Percentiles rank a stretch among this genome's conserved stretches.
These are phyloP conservation scores for Boletus fagicola DNA, from an alignment of 768 basidiomycete species.

Conservation along the genomic window DNA sequence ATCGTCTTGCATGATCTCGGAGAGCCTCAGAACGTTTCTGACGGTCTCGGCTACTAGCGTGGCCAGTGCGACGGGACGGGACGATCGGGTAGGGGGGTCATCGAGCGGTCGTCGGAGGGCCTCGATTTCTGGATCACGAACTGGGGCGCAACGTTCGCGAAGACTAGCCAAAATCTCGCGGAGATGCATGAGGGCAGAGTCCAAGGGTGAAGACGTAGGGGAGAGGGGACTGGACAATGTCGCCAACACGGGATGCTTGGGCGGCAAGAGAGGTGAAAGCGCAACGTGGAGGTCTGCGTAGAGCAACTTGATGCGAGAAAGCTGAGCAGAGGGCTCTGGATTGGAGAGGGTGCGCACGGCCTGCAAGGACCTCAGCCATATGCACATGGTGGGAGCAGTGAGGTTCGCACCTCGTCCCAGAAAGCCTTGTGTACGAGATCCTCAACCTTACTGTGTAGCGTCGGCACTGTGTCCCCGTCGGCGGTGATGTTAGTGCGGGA, in stretches of 20 bases:
- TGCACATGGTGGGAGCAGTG: slow-evolving; percentile 3
- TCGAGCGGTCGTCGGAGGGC: slow-evolving; percentile 38
- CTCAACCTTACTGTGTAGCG: slow-evolving; percentile 48
- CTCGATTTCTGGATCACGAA: slow-evolving; percentile 56
- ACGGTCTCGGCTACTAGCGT: slow-evolving; percentile 46
- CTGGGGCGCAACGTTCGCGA: slow-evolving; percentile 63
- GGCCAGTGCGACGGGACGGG: slow-evolving; percentile 39
- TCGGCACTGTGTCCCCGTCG: slow-evolving; percentile 23
- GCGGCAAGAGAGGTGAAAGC: slow-evolving; percentile 58
- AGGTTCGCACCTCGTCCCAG: slow-evolving; percentile 64
- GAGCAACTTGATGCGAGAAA: slow-evolving; percentile 55
- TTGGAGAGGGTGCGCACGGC: slow-evolving; percentile 55
- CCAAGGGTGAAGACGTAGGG: slow-evolving; percentile 67
- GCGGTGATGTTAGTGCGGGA: slow-evolving; percentile 26
- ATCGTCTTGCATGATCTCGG: slow-evolving; percentile 68
- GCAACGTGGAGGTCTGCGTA: slow-evolving; percentile 53
- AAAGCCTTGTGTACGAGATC: slow-evolving; percentile 60
- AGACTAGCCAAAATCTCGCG: slow-evolving; percentile 52
- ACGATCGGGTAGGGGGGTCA: slow-evolving; percentile 27
- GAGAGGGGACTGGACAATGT: slow-evolving; percentile 57
- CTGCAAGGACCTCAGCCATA: slow-evolving; percentile 38
- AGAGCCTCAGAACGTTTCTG: slow-evolving; percentile 48
- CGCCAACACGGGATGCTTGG: slow-evolving; percentile 46
- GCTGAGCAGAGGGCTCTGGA: slow-evolving; percentile 55
- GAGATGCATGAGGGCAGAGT: slow-evolving; percentile 53